These are phyloP conservation scores for Persicaria maculosa DNA, from an alignment of 148 eudicot species.

Conservation along the genomic window DNA sequence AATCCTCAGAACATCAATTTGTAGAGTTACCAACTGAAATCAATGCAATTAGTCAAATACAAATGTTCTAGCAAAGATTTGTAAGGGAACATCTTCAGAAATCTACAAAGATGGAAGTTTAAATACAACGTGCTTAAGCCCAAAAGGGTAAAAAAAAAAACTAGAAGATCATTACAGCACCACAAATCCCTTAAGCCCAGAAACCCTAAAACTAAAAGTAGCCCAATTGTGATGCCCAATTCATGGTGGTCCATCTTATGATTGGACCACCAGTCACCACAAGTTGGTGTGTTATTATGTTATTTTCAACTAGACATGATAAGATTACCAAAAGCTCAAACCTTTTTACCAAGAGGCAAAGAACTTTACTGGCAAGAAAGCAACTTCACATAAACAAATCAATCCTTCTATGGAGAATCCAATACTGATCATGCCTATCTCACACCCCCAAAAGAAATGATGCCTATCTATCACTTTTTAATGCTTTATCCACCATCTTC, in stretches of 20 bases:
- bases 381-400: slow-evolving; percentile 1
- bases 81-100: background rate
- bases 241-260: background rate
- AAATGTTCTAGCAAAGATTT: background rate
- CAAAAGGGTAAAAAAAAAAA: background rate
- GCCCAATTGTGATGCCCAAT: background rate
- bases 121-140: background rate
- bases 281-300: too few species aligned
- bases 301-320: background rate
- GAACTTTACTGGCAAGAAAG: background rate
- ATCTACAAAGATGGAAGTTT: background rate
- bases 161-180: background rate
- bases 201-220: background rate
- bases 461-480: too few species aligned
- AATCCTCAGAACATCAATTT: too few species aligned
- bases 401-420: background rate
- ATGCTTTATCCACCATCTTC: too few species aligned
- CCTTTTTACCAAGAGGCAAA: background rate
- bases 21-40: too few species aligned
- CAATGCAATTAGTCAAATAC: background rate
- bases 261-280: background rate
- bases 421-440: background rate
- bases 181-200: background rate
- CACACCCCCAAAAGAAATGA: too few species aligned
- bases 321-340: background rate